These are phyloP conservation scores for Podospora anserina DNA, from an alignment of 495 filamentous ascomycete genomes.

Conservation along the genomic window DNA sequence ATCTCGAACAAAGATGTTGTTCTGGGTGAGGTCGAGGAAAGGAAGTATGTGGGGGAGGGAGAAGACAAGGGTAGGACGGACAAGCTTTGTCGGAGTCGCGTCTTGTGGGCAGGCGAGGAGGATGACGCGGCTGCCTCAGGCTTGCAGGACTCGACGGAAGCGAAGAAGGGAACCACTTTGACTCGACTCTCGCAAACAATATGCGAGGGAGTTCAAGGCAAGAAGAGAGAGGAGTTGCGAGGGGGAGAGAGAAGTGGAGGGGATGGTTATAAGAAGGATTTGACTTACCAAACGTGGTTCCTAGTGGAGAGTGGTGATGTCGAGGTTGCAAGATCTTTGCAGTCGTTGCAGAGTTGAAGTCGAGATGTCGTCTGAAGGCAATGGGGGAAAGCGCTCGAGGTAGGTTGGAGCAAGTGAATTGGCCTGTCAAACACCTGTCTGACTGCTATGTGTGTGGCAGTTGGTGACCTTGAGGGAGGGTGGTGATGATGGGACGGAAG, in stretches of 20 bases:
- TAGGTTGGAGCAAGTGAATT: neutral
- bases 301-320: neutral
- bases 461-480: neutral
- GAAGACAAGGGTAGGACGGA: neutral
- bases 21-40: neutral
- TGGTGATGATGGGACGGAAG: neutral
- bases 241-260: neutral
- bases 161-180: neutral
- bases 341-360: neutral
- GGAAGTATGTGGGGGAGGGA: neutral
- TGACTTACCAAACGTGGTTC: slow-evolving; percentile 4
- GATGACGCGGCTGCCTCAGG: neutral
- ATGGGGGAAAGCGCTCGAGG: neutral
- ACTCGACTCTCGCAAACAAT: neutral
- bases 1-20: neutral
- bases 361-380: neutral
- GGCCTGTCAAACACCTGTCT: neutral
- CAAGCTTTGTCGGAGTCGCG: neutral
- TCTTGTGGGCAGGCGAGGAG: neutral
- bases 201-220: neutral
- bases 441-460: neutral
- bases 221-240: neutral
- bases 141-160: neutral
- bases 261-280: neutral
- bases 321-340: neutral